Base-by-base conservation (phyloP, 2,329 filamentous ascomycete genomes). In the Calonectria pteridis region DNA sequence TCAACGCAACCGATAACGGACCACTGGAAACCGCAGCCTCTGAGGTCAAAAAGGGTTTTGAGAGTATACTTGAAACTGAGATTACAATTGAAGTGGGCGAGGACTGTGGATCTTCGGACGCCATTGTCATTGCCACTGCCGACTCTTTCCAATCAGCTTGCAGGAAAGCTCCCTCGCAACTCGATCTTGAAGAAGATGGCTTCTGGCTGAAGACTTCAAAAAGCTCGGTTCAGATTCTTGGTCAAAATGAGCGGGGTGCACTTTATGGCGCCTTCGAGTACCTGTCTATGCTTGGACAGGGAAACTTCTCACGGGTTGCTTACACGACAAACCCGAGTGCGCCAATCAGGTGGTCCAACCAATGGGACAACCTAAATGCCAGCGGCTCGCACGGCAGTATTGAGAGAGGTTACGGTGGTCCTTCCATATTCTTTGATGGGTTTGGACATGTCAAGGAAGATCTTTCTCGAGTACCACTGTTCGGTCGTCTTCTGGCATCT, bases 201-300 rank as follows among this genome's bases (percentile, higher is more conserved):
- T 94, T 91, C 82, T 92, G 88, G 85, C 86, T 94, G 35, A 88
- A 84, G 75, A 89, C 85, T 6, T 84, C 74, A 6, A 85, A 84
- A 11, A 77, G 83, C 0, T 83, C 82, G 0, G 87, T 93, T 28
- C 84, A 88, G 43, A 93, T 94, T 64, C 79, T 94, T 1, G 92
- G 92, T 0, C 87, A 91, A 73, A 94, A 93, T 77, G 91, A 93
- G 78, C 89, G 92, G 0, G 93, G 92, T 16, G 90, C 91, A 6
- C 86, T 94, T 1, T 94, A 94, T 77, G 93, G 93, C 9, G 87
- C 92, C 6, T 94, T 93, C 77, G 89, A 93, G 75, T 94, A 93
- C 75, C 86, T 94, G 13, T 92, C 90, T 1, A 87, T 89, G 81
- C 85, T 94, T n/a, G 90, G 89, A 0, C 91, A 92, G 46, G 76